Conservation (phyloP, 1,139 yeast genomes). For the Groenewaldozyma sp. region DNA sequence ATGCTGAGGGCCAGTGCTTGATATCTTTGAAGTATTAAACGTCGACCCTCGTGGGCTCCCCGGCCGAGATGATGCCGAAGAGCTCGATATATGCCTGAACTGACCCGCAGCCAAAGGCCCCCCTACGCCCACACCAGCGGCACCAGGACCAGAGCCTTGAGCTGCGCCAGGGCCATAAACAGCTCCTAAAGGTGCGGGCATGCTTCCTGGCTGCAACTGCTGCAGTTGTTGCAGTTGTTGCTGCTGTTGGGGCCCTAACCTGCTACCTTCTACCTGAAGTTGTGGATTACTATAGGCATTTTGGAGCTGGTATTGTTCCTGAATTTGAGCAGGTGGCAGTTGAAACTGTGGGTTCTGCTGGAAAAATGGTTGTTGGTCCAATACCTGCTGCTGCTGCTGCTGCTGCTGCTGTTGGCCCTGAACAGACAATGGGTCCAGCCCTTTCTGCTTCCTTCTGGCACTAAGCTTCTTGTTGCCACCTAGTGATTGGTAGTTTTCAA, state of each 20-base stretch:
- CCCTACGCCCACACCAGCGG: conserved; percentile 1
- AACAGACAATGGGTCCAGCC: not conserved
- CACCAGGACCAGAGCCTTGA: not conserved
- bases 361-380: conserved; percentile 7
- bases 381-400: conserved; percentile 11
- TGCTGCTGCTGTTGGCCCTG: conserved; percentile 11
- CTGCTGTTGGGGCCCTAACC: not conserved
- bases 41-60: conserved; percentile 1
- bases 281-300: not conserved
- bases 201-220: not conserved
- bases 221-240: not conserved
- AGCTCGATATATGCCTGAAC: not conserved
- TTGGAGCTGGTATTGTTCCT: not conserved
- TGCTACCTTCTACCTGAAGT: not conserved
- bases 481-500: too few species aligned
- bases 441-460: not conserved
- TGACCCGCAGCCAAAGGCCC: not conserved
- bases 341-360: conserved; percentile 8
- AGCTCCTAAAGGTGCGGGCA: not conserved
- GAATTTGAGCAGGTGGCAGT: not conserved
- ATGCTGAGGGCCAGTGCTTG: conserved; percentile 3
- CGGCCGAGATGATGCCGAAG: conserved; percentile 1
- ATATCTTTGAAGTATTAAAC: conserved; percentile 1
- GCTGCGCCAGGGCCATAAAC: not conserved
- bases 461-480: not conserved